Evolutionary conservation across 495 filamentous ascomycete genomes (phyloP), one percentile per base, ranked within the genome.

Genomic region (Aspergillus egyptiacus): DNA sequence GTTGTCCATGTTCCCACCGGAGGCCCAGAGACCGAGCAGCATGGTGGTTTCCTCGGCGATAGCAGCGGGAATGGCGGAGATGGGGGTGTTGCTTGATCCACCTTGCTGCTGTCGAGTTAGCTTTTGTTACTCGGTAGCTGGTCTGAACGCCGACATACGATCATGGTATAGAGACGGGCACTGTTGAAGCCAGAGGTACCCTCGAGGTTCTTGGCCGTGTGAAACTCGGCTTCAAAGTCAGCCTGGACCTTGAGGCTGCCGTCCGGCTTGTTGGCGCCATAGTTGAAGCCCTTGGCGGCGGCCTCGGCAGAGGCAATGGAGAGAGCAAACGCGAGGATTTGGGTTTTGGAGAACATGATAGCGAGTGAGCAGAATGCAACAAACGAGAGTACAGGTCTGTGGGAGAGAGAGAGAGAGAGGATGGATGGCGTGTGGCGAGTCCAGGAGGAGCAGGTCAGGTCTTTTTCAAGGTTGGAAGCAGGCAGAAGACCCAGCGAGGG

Each of bases 11-110:
- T 79, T 71, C 31, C 81, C 85, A 28, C 76, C 84, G 2, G 86
- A 90, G 11, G 77, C 76, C 87, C 86, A 94, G 28, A 94, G 64
- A 55, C 85, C 86, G 17, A 94, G 79, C 5, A 94, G 79, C 8
- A 94, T 77, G 14, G 75, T 66, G 0, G 84, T 89, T 48, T 85
- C 71, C 44, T 82, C 79, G 45, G 72, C 74, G 60, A 95, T 85
- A 59, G 89, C 90, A 28, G 83, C 87, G 36, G 84, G 86, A 57
- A 95, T 91, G 57, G 83, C 83, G 10, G 68, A 64, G 56, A 85
- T 82, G 46, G 76, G 74, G 30, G 70, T 67, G 64, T 79, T 82
- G 46, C 78, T 70, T 22, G 84, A 75, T 42, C 79, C 71, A 42
- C 59, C 72, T 66, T 82, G 78, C 70, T 69, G 45, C 2, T 42